phyloP scores from a whole-genome alignment of 2,329 filamentous ascomycete species.

The Paecilomyces fulvus region DNA sequence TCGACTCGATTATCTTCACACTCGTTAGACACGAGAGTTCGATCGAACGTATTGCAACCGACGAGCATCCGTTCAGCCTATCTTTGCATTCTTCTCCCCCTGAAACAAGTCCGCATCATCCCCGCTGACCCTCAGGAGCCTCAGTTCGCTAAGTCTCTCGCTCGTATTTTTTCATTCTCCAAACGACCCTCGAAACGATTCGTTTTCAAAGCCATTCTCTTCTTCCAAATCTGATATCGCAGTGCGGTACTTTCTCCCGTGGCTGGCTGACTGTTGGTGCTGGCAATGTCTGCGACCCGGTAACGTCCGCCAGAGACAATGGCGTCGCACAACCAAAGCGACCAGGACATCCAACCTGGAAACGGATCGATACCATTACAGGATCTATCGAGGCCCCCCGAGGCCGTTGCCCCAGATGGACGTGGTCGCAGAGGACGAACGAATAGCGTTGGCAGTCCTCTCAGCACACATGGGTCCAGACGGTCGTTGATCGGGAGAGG shows the following conservation, averaged over 20 bases:
- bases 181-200: not conserved
- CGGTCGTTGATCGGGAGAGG: constrained; percentile 32
- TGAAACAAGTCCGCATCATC: not conserved
- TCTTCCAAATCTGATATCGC: not conserved
- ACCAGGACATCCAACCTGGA: constrained; percentile 16
- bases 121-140: not conserved
- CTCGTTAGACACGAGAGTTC: not conserved
- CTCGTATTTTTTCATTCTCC: not conserved
- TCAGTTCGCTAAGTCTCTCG: not conserved
- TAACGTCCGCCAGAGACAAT: constrained; percentile 31
- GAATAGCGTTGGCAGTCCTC: constrained; percentile 20
- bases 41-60: not conserved
- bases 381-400: constrained; percentile 44
- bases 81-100: not conserved
- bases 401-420: constrained; percentile 17
- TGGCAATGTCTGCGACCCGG: constrained; percentile 32
- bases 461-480: constrained; percentile 37
- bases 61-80: not conserved
- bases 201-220: not conserved
- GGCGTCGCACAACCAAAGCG: constrained; percentile 30
- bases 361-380: constrained; percentile 61
- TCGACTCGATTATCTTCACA: not conserved
- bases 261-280: constrained; percentile 6
- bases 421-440: constrained; percentile 19
- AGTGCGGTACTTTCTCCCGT: not conserved